A percentile compares a stretch with the other conserved stretches of the same genome.
Evolutionary conservation across 1,139 yeast species (phyloP).

Genomic region (Hyphopichia pseudoburtonii): DNA sequence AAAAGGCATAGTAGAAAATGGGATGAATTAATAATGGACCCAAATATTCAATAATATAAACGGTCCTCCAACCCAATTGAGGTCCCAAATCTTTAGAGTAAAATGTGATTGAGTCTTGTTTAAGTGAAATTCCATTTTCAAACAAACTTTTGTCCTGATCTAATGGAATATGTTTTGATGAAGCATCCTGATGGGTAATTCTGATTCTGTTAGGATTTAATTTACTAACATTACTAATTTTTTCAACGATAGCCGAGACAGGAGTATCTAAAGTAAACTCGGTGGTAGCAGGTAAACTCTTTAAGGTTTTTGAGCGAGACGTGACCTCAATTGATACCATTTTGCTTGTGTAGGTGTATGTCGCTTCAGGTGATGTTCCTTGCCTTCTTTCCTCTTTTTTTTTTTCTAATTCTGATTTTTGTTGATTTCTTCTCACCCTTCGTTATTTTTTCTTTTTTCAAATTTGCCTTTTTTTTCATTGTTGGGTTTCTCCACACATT

Average conservation of each 20-base stretch:
- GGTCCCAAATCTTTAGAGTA: conserved; percentile 88
- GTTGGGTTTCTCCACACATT: conserved; percentile 1
- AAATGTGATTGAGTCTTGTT: conserved; percentile 31
- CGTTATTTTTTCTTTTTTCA: not conserved
- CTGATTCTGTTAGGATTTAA: conserved; percentile 42
- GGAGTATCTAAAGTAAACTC: conserved; percentile 30
- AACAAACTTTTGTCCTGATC: conserved; percentile 28
- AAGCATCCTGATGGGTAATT: conserved; percentile 30
- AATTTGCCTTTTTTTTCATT: not conserved
- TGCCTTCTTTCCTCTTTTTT: no score
- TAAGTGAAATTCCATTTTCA: conserved; percentile 29
- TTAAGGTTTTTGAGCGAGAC: conserved; percentile 53
- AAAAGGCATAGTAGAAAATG: conserved; percentile 48
- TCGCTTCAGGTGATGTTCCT: no score
- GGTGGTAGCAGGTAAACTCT: conserved; percentile 33
- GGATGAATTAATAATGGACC: conserved; percentile 88
- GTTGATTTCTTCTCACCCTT: not conserved
- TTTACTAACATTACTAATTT: conserved; percentile 46
- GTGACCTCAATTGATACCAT: conserved; percentile 45
- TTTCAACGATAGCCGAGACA: conserved; percentile 31
- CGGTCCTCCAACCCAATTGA: conserved; percentile 89
- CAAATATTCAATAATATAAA: conserved; percentile 78
- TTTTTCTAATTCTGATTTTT: no score
- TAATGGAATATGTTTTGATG: conserved; percentile 35
- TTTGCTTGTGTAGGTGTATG: no score